Evolutionary conservation across 2,329 filamentous ascomycete species (phyloP), one percentile per base, ranked within the genome.

Genomic region (Pseudogymnoascus pannorum): DNA sequence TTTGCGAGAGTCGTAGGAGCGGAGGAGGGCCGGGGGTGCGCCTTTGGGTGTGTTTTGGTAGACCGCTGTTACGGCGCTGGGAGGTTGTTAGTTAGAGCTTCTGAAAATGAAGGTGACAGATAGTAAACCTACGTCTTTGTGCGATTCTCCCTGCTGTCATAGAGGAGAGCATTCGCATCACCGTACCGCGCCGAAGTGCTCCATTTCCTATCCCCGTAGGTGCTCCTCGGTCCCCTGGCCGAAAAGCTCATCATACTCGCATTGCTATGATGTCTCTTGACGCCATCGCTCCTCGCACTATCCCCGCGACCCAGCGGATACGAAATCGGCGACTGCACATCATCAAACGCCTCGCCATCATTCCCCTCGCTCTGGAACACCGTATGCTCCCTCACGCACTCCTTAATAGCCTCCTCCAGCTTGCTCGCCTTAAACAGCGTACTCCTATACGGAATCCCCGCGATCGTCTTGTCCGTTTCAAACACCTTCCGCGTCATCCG

Each of bases 341-440:
- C 66, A 14, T 68, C 70, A 26, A 31, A 24, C n/a, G 57, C 16
- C 16, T 40, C 58, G 24, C 81, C 78, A 71, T 97, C 92, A 69
- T 96, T 96, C 4, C 92, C 92, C 72, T 97, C 92, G 18, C 82
- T 81, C 63, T 91, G 87, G 65, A 84, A 87, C 7, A 92, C 77
- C 0, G 92, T 97, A 72, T 92, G 87, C 71, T 96, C 90, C 63
- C 88, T 80, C 5, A 97, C 93, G 66, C 89, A 92, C 68, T 95
- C 89, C 72, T 85, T 86, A 69, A 97, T 97, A 2, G 92, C 93
- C 68, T 97, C 91, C 74, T 99, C 93, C 54, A 99, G 80, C 74
- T 91, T 93, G 40, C 91, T 96, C 9, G 94, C 94, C 76, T 99
- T 99, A 83, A 97, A 99, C 26, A 99, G 77, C 0, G 94, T 99